Conservation (phyloP, 208 protist species). For the Trypanosoma grayi region DNA sequence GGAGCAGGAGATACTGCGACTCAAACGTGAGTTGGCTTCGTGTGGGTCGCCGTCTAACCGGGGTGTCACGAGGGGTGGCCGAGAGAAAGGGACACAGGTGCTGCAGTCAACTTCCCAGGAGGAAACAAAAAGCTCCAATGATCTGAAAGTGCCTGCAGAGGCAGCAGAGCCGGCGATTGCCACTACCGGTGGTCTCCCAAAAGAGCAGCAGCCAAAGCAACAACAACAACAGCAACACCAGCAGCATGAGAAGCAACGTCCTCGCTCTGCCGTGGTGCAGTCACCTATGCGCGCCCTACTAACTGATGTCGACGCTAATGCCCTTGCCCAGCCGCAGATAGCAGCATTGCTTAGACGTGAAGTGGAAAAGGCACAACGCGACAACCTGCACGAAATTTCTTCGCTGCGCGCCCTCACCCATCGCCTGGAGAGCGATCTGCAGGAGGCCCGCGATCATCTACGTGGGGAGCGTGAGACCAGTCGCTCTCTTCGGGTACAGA, state of each 20-base stretch:
- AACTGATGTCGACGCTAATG: conserved; percentile 22
- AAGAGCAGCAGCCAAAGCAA: neutral
- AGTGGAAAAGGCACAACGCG: conserved; percentile 51
- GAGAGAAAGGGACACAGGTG: conserved; percentile 47
- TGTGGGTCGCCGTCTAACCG: neutral
- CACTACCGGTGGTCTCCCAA: neutral
- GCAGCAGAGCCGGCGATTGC: neutral
- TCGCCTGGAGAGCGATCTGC: conserved; percentile 51
- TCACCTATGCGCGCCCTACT: neutral
- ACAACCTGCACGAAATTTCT: conserved; percentile 68
- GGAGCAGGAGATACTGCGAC: conserved; percentile 62
- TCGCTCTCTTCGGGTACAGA: conserved; percentile 40
- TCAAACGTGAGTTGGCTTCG: conserved; percentile 39
- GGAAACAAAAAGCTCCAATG: neutral
- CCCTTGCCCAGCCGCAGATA: conserved; percentile 48
- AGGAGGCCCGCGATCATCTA: conserved; percentile 44
- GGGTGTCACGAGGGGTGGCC: neutral
- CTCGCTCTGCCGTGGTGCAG: neutral
- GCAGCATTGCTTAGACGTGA: conserved; percentile 48
- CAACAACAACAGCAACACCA: neutral
- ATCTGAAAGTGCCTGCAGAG: neutral
- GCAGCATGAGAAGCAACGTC: neutral
- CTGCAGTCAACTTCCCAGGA: conserved; percentile 21
- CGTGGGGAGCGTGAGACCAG: conserved; percentile 43
- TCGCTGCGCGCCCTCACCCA: conserved; percentile 38